Percentiles rank a stretch among this genome's conserved stretches.
phyloP scores from a whole-genome alignment of 2,329 filamentous ascomycete species.

The Pseudogymnoascus destructans region DNA sequence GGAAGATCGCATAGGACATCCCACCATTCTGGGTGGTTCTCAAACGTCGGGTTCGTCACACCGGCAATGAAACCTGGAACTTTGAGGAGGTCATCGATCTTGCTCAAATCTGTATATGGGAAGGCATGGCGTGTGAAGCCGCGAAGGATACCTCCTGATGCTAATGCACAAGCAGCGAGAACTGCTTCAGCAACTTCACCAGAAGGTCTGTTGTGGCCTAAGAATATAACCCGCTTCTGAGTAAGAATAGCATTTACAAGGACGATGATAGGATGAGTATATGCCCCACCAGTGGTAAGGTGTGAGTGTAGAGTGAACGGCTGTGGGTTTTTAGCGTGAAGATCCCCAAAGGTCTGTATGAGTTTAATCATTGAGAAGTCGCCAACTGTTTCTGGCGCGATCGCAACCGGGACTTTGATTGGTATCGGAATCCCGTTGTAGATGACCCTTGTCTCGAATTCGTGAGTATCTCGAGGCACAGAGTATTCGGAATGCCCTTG shows the following conservation, averaged over 20 bases:
- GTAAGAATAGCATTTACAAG: slow-evolving; percentile 89
- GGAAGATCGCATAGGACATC: slow-evolving; percentile 89
- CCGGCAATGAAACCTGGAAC: slow-evolving; percentile 96
- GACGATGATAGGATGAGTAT: slow-evolving; percentile 89
- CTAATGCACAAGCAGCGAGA: slow-evolving; percentile 85
- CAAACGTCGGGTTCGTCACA: slow-evolving; percentile 93
- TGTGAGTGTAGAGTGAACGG: slow-evolving; percentile 81
- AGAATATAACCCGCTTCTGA: slow-evolving; percentile 90
- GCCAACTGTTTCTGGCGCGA: slow-evolving; percentile 90
- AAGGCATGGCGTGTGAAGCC: slow-evolving; percentile 95
- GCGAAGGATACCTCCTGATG: slow-evolving; percentile 78
- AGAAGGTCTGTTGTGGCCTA: slow-evolving; percentile 89
- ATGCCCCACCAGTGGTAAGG: slow-evolving; percentile 78
- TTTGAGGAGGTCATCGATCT: slow-evolving; percentile 90
- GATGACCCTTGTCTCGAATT: slow-evolving; percentile 88
- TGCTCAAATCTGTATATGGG: slow-evolving; percentile 93
- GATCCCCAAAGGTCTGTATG: slow-evolving; percentile 81
- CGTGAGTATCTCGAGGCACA: slow-evolving; percentile 86
- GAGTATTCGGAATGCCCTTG: slow-evolving; percentile 46
- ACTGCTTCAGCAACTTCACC: slow-evolving; percentile 97
- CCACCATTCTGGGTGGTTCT: slow-evolving; percentile 95
- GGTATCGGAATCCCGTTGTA: slow-evolving; percentile 96
- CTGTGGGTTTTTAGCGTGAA: slow-evolving; percentile 70
- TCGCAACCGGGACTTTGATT: slow-evolving; percentile 86
- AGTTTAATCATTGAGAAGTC: slow-evolving; percentile 97